These are phyloP conservation scores for Cystobasidium pallidum DNA, from an alignment of 1,284 basidiomycete genomes.

Conservation along the genomic window DNA sequence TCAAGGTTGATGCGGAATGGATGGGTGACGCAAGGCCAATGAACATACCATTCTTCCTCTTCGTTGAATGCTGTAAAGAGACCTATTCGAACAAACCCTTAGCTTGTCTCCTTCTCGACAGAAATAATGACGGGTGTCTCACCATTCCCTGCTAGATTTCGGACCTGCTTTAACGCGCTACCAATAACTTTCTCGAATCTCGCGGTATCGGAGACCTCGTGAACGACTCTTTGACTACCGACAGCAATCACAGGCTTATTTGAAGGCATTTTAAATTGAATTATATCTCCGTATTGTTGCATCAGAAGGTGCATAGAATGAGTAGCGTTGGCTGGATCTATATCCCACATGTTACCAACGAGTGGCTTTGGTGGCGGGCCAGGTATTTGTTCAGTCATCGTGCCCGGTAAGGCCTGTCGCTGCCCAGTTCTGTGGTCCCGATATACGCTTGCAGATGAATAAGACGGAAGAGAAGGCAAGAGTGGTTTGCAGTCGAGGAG, in stretches of 20 bases:
- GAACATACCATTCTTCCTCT: slow-evolving; percentile 7
- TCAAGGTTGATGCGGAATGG: background rate
- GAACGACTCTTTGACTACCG: background rate
- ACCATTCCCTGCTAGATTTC: slow-evolving; percentile 20
- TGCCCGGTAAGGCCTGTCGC: background rate
- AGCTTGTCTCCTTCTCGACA: background rate
- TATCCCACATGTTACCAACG: background rate
- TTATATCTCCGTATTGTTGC: slow-evolving; percentile 3
- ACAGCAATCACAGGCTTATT: background rate
- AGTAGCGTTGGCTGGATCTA: slow-evolving; percentile 1
- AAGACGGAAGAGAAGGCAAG: background rate
- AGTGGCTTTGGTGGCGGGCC: slow-evolving; percentile 4
- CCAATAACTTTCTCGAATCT: slow-evolving; percentile 13
- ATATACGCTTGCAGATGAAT: background rate
- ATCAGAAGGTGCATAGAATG: slow-evolving; percentile 7
- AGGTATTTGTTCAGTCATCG: slow-evolving; percentile 8
- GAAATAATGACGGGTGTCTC: background rate
- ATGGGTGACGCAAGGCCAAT: background rate
- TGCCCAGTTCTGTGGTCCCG: too few species aligned
- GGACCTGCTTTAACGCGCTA: slow-evolving; percentile 7
- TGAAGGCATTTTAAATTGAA: background rate
- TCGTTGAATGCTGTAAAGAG: slow-evolving; percentile 14
- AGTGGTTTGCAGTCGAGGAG: too few species aligned
- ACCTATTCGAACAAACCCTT: background rate
- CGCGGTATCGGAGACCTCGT: slow-evolving; percentile 1